A percentile compares a stretch with the other conserved stretches of the same genome.
These are phyloP conservation scores for Austroboletus niveus DNA, from an alignment of 1,284 basidiomycete species.

Conservation along the genomic window DNA sequence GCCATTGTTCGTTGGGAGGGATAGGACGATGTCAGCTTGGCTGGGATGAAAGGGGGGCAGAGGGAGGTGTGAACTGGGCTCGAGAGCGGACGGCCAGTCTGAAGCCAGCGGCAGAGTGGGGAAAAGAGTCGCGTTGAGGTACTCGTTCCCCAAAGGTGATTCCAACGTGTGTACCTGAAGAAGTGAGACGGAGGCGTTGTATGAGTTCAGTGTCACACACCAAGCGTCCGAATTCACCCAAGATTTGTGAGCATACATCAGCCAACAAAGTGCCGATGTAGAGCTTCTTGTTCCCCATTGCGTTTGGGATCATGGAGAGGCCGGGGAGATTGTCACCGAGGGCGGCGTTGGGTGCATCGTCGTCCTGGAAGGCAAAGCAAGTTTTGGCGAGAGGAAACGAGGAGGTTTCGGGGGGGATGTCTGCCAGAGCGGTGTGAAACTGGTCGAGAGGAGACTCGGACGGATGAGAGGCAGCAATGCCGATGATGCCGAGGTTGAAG, in stretches of 20 bases:
- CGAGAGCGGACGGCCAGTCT: slow-evolving; percentile 57
- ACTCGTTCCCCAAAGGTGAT: slow-evolving; percentile 72
- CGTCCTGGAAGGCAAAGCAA: slow-evolving; percentile 79
- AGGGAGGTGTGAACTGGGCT: slow-evolving; percentile 41
- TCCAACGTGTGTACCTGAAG: slow-evolving; percentile 62
- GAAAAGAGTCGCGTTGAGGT: slow-evolving; percentile 63
- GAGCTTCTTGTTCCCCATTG: slow-evolving; percentile 77
- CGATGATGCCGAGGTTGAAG: slow-evolving; percentile 78
- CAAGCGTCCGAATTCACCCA: slow-evolving; percentile 79
- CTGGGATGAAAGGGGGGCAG: slow-evolving; percentile 47
- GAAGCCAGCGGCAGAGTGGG: slow-evolving; percentile 56
- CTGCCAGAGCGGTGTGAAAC: slow-evolving; percentile 55
- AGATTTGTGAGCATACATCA: slow-evolving; percentile 80
- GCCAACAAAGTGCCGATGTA: slow-evolving; percentile 86
- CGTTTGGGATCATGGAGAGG: slow-evolving; percentile 70
- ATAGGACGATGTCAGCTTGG: slow-evolving; percentile 56
- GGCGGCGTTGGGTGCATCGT: slow-evolving; percentile 55
- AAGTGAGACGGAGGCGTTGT: slow-evolving; percentile 6
- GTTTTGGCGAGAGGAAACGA: slow-evolving; percentile 74
- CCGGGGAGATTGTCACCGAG: slow-evolving; percentile 59
- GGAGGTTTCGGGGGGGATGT: slow-evolving; percentile 62
- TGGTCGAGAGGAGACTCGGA: slow-evolving; percentile 62
- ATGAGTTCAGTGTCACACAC: slow-evolving; percentile 40
- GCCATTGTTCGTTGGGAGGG: slow-evolving; percentile 40
- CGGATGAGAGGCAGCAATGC: slow-evolving; percentile 65